Conservation (phyloP, 2,329 filamentous ascomycete species). For the Nothophoma quercina region DNA sequence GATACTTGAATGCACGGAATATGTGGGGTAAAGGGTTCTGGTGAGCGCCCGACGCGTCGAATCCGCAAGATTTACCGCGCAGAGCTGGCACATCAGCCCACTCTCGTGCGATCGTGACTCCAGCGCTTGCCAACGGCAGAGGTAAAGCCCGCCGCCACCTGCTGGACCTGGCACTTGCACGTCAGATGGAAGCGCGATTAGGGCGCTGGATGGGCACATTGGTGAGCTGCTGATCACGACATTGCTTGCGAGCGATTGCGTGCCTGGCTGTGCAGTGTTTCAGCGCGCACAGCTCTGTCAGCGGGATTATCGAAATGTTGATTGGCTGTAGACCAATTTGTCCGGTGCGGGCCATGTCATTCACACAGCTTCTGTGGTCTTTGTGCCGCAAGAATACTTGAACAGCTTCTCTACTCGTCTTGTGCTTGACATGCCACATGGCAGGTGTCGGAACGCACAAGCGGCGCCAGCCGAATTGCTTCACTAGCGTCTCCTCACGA, state of each 20-base stretch:
- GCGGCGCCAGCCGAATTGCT: neutral
- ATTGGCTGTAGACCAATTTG: slow-evolving; percentile 20
- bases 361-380: too few species aligned
- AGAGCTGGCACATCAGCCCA: slow-evolving; percentile 31
- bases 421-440: neutral
- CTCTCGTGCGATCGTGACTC: slow-evolving; percentile 20
- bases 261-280: slow-evolving; percentile 10
- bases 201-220: slow-evolving; percentile 9
- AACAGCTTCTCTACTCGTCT: neutral
- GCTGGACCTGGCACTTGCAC: neutral
- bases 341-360: too few species aligned
- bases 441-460: neutral
- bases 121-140: slow-evolving; percentile 2
- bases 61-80: neutral
- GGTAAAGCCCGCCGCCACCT: neutral
- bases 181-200: slow-evolving; percentile 3
- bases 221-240: slow-evolving; percentile 30
- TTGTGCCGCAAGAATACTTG: neutral
- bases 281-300: slow-evolving; percentile 13
- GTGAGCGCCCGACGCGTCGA: slow-evolving; percentile 4
- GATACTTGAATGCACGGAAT: slow-evolving; percentile 6
- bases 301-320: slow-evolving; percentile 10
- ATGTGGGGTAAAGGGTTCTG: slow-evolving; percentile 10
- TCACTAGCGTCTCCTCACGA: neutral
- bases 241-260: slow-evolving; percentile 21